These are phyloP conservation scores for Geotrichum bryndzae DNA, from an alignment of 1,139 yeast genomes.

Conservation along the genomic window DNA sequence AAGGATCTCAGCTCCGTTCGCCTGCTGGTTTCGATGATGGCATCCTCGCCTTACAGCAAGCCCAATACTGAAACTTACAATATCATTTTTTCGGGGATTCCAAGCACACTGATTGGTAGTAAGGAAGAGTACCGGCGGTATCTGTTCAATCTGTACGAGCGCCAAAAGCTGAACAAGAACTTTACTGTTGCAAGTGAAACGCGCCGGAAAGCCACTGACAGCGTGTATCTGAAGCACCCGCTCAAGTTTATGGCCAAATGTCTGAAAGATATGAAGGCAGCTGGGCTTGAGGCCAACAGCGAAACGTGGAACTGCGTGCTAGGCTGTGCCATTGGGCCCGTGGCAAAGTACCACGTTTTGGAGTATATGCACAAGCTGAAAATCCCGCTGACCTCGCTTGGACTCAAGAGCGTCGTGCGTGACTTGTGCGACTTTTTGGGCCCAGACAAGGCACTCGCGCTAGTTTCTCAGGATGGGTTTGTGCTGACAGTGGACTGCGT, in stretches of 20 bases:
- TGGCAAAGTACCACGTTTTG: conserved; percentile 21
- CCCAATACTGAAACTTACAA: conserved; percentile 45
- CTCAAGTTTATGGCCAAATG: conserved; percentile 18
- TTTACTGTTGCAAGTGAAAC: conserved; percentile 19
- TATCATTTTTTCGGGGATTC: conserved; percentile 31
- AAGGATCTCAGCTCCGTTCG: conserved; percentile 41
- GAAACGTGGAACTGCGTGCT: conserved; percentile 39
- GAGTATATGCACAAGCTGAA: conserved; percentile 23
- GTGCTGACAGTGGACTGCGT: conserved; percentile 16
- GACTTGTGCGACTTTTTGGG: conserved; percentile 25
- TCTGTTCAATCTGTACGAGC: conserved; percentile 9
- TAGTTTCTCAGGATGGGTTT: conserved; percentile 17
- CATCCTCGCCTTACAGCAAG: conserved; percentile 29
- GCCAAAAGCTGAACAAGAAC: conserved; percentile 14
- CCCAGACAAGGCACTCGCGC: conserved; percentile 22
- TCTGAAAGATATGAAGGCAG: conserved; percentile 34
- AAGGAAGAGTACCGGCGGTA: conserved; percentile 12
- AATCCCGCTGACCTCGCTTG: conserved; percentile 23
- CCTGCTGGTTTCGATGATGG: conserved; percentile 40
- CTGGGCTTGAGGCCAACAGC: conserved; percentile 33
- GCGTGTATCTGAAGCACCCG: conserved; percentile 27
- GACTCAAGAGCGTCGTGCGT: conserved; percentile 22
- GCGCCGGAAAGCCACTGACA: conserved; percentile 26
- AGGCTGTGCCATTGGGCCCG: conserved; percentile 21
- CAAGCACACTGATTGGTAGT: conserved; percentile 10